phyloP scores from a whole-genome alignment of 2,329 filamentous ascomycete genomes.

The Sporothrix globosa region DNA sequence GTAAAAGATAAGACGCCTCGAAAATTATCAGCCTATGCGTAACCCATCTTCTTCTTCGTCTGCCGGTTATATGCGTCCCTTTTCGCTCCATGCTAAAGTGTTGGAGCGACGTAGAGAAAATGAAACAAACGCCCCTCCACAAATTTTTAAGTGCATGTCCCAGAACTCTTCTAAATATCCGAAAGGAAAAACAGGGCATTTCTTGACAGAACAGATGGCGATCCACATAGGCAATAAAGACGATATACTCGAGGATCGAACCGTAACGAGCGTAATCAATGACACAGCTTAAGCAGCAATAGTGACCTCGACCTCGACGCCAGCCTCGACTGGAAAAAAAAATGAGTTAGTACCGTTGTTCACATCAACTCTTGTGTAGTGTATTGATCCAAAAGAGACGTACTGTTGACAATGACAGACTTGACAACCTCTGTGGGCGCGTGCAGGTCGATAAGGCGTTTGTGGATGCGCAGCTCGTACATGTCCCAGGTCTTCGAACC shows the following conservation, averaged over 20 bases:
- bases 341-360: slow-evolving; percentile 26
- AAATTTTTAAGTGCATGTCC: not conserved
- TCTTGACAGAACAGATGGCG: not conserved
- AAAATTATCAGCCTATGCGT: not conserved
- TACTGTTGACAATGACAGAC: slow-evolving; percentile 89
- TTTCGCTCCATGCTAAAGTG: not conserved
- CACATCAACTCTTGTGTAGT: not conserved
- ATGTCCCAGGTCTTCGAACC: slow-evolving; percentile 95
- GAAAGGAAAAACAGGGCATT: slow-evolving; percentile 1
- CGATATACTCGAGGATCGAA: not conserved
- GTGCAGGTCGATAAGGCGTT: slow-evolving; percentile 95
- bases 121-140: slow-evolving; percentile 14
- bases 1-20: not conserved
- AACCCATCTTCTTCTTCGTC: not conserved
- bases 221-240: not conserved
- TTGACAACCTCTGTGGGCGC: slow-evolving; percentile 97
- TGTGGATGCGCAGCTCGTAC: slow-evolving; percentile 99
- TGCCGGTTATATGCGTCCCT: not conserved
- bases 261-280: not conserved
- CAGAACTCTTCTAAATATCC: slow-evolving; percentile 7
- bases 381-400: not conserved
- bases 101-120: not conserved
- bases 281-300: slow-evolving; percentile 65
- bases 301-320: slow-evolving; percentile 91
- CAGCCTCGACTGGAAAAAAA: slow-evolving; percentile 66